Percentiles rank a stretch among this genome's conserved stretches.
Evolutionary conservation across 2,329 filamentous ascomycete species (phyloP).

Genomic region (Colletotrichum caudatum): DNA sequence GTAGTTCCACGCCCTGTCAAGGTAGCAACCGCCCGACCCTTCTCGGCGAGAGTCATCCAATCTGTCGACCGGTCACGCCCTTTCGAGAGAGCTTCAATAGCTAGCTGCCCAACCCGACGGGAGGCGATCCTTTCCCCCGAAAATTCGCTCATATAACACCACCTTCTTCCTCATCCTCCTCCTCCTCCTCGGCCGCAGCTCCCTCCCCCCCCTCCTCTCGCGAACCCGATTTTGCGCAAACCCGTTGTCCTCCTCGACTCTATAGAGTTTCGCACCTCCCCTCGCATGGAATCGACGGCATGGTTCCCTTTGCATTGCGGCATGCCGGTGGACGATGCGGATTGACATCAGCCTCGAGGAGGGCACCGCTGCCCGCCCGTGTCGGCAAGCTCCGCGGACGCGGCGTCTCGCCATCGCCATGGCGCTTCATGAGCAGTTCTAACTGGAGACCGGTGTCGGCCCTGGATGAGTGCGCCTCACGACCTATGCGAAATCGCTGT

Average conservation of each 20-base stretch:
- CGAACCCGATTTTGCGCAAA: neutral
- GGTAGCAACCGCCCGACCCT: slow-evolving; percentile 36
- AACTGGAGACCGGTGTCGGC: slow-evolving; percentile 74
- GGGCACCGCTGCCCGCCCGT: slow-evolving; percentile 5
- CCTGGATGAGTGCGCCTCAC: slow-evolving; percentile 69
- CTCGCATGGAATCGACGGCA: slow-evolving; percentile 55
- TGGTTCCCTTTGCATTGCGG: slow-evolving; percentile 61
- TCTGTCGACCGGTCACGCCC: slow-evolving; percentile 28
- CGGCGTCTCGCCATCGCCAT: slow-evolving; percentile 43
- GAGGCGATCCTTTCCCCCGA: neutral
- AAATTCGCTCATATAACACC: slow-evolving; percentile 36
- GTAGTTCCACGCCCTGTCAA: slow-evolving; percentile 39
- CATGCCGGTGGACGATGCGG: slow-evolving; percentile 57
- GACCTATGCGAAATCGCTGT: slow-evolving; percentile 5
- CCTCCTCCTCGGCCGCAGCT: neutral
- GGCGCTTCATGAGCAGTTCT: slow-evolving; percentile 49
- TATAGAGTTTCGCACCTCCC: neutral
- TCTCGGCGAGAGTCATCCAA: slow-evolving; percentile 40
- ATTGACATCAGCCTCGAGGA: slow-evolving; percentile 45
- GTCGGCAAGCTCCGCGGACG: slow-evolving; percentile 25
- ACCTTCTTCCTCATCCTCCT: neutral
- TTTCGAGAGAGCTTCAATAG: slow-evolving; percentile 37
- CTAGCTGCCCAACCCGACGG: slow-evolving; percentile 36
- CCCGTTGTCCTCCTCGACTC: neutral
- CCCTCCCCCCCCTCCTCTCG: neutral